Evolutionary conservation across 768 basidiomycete genomes (phyloP).

Genomic region (Rubroboletus pulcherrimus): DNA sequence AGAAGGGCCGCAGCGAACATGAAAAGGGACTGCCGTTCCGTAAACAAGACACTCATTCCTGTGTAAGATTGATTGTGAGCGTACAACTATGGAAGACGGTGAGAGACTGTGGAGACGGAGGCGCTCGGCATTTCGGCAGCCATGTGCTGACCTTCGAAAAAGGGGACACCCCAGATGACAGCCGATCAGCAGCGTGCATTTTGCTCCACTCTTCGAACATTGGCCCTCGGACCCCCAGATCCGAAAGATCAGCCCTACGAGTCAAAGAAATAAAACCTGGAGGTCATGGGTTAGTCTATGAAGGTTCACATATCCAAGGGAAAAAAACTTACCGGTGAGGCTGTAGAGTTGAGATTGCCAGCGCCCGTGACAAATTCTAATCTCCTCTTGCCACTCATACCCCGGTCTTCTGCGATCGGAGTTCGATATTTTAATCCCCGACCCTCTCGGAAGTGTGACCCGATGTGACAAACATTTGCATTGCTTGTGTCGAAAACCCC

Average conservation of each 20-base stretch:
- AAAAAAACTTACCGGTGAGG: not conserved
- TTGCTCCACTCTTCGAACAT: constrained; percentile 22
- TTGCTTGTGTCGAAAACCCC: not conserved
- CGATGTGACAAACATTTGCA: not conserved
- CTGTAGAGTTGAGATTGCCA: not conserved
- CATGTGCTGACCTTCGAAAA: constrained; percentile 11
- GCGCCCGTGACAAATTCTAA: not conserved
- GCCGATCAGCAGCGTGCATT: constrained; percentile 17
- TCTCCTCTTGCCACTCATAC: not conserved
- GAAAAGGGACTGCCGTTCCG: constrained; percentile 24
- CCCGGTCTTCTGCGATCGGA: no score
- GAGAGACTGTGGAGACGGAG: constrained; percentile 35
- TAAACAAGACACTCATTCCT: constrained; percentile 30
- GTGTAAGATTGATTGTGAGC: constrained; percentile 31
- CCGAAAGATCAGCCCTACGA: not conserved
- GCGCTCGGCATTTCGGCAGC: constrained; percentile 33
- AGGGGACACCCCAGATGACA: constrained; percentile 24
- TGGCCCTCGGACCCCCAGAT: no score
- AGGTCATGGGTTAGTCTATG: not conserved
- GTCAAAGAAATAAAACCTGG: not conserved
- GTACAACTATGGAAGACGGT: constrained; percentile 26
- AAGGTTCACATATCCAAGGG: not conserved
- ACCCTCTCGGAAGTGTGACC: not conserved
- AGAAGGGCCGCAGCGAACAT: constrained; percentile 20
- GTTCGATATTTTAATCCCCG: not conserved